These are phyloP conservation scores for Aciculosporium take DNA, from an alignment of 2,329 filamentous ascomycete species.

Conservation along the genomic window DNA sequence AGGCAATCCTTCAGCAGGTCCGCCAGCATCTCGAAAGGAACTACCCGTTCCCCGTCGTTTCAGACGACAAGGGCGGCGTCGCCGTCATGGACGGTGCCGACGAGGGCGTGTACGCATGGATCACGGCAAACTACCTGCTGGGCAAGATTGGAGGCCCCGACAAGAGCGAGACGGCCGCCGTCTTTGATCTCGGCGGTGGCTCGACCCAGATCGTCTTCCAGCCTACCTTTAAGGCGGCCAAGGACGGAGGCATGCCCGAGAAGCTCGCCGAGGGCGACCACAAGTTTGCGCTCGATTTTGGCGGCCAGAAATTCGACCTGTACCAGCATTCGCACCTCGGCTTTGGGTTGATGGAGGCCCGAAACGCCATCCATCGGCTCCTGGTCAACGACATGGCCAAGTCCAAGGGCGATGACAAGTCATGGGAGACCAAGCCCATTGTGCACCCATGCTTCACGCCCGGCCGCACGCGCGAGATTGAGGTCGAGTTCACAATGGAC, in stretches of 20 bases:
- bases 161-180: constrained; percentile 76
- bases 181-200: constrained; percentile 91
- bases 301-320: constrained; percentile 76
- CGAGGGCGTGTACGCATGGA: constrained; percentile 97
- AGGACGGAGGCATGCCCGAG: constrained; percentile 68
- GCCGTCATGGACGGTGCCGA: constrained; percentile 96
- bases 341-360: constrained; percentile 90
- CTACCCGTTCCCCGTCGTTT: constrained; percentile 91
- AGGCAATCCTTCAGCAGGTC: constrained; percentile 76
- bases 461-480: constrained; percentile 60
- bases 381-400: constrained; percentile 60
- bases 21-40: constrained; percentile 68
- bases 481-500: constrained; percentile 55
- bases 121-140: constrained; percentile 95
- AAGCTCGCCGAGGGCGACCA: constrained; percentile 81
- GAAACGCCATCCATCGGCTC: constrained; percentile 66
- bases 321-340: constrained; percentile 98
- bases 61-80: constrained; percentile 71
- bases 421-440: constrained; percentile 59
- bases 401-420: constrained; percentile 41
- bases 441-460: constrained; percentile 77
- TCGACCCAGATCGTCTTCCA: constrained; percentile 98
- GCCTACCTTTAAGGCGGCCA: constrained; percentile 69
- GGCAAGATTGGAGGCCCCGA: constrained; percentile 94
- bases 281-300: constrained; percentile 86